Conservation (phyloP, 495 filamentous ascomycete species). For the Penicillium malachiteum region DNA sequence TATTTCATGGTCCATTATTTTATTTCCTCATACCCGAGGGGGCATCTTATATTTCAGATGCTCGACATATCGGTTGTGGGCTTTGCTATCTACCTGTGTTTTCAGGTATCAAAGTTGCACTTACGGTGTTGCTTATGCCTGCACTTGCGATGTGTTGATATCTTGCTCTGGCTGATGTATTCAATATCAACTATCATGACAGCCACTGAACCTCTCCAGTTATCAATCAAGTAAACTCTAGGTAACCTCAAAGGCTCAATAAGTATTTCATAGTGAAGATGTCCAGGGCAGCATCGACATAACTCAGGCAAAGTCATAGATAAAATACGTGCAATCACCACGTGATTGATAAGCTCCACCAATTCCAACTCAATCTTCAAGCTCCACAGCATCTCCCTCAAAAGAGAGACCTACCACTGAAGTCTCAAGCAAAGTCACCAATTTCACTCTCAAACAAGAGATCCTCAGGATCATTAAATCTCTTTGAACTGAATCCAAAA, state of each 20-base stretch:
- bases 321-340: neutral
- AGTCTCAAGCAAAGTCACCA: neutral
- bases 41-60: slow-evolving; percentile 19
- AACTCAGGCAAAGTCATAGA: no score
- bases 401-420: no score
- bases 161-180: slow-evolving; percentile 26
- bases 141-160: slow-evolving; percentile 12
- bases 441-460: neutral
- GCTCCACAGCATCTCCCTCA: neutral
- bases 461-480: no score
- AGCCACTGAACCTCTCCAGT: neutral
- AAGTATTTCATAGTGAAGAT: neutral
- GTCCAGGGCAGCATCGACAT: no score
- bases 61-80: slow-evolving; percentile 15
- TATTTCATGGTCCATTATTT: slow-evolving; percentile 6
- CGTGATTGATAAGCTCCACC: slow-evolving; percentile 10
- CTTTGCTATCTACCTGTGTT: slow-evolving; percentile 24
- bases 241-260: neutral
- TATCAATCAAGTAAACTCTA: neutral
- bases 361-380: slow-evolving; percentile 1
- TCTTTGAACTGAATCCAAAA: no score
- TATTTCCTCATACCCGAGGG: neutral
- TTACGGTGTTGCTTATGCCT: slow-evolving; percentile 23
- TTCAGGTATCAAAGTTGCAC: slow-evolving; percentile 30
- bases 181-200: slow-evolving; percentile 12